These are phyloP conservation scores for Corylus americana DNA, from an alignment of 306 rosid genomes.

Conservation along the genomic window DNA sequence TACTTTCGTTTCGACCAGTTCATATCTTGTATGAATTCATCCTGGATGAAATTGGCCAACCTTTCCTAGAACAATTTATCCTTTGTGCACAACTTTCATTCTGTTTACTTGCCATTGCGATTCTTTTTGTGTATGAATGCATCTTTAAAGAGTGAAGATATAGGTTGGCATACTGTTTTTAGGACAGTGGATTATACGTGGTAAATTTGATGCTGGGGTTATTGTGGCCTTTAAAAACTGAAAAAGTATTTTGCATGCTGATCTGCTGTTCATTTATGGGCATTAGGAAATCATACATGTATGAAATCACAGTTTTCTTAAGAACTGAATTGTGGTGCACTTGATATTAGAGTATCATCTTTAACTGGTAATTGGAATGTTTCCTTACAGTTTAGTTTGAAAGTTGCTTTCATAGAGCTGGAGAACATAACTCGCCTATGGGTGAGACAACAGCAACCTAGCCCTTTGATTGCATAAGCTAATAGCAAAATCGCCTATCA, in stretches of 20 bases:
- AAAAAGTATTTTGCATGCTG: not conserved
- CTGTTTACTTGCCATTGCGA: not conserved
- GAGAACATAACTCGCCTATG: not conserved
- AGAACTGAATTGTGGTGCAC: not conserved
- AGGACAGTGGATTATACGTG: not conserved
- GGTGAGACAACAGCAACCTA: not conserved
- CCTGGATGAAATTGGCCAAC: conserved; percentile 4
- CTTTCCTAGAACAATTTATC: conserved; percentile 7
- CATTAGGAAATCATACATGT: not conserved
- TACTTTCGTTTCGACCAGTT: not conserved
- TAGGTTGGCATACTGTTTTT: not conserved
- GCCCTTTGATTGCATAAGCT: too few species aligned
- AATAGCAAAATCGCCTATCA: not conserved
- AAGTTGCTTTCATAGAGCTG: not conserved
- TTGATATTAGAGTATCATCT: not conserved
- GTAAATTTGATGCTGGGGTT: not conserved
- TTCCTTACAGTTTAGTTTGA: not conserved
- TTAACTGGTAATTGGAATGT: not conserved
- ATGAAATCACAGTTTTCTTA: not conserved
- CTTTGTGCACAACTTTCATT: not conserved
- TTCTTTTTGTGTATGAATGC: not conserved
- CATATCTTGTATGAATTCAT: conserved; percentile 4
- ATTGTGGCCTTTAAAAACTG: not conserved
- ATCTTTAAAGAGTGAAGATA: not conserved
- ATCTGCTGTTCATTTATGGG: conserved; percentile 12